These are phyloP conservation scores for Candida tetrigidarum DNA, from an alignment of 1,139 yeast species.

Conservation along the genomic window DNA sequence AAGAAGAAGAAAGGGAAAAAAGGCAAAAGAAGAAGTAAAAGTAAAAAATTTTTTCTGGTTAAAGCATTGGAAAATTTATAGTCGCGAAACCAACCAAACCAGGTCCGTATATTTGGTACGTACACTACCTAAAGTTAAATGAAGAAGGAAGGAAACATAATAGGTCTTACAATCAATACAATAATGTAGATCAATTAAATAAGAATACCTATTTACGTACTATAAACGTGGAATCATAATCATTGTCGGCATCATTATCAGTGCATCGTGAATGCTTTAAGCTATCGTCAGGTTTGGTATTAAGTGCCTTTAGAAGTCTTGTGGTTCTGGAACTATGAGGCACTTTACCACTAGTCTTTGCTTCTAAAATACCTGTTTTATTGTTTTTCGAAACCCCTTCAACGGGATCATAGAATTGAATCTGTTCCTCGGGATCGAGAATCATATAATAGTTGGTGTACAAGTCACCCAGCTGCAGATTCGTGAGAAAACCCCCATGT, in stretches of 20 bases:
- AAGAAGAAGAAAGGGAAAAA: slow-evolving; percentile 21
- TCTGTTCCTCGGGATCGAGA: slow-evolving; percentile 23
- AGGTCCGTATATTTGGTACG: slow-evolving; percentile 5
- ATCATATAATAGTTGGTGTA: slow-evolving; percentile 37
- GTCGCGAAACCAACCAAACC: not conserved
- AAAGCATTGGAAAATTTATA: slow-evolving; percentile 12
- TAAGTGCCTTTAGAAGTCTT: slow-evolving; percentile 5
- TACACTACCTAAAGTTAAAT: no score
- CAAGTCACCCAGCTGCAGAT: slow-evolving; percentile 33
- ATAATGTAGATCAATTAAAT: not conserved
- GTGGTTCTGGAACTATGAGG: slow-evolving; percentile 10
- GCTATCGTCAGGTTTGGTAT: not conserved
- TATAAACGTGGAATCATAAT: slow-evolving; percentile 11
- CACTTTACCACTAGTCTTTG: slow-evolving; percentile 7
- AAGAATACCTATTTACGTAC: slow-evolving; percentile 3
- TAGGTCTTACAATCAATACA: not conserved
- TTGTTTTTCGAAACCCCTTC: slow-evolving; percentile 8
- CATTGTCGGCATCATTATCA: not conserved
- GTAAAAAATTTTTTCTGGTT: slow-evolving; percentile 7
- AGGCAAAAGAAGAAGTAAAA: slow-evolving; percentile 5
- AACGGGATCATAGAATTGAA: slow-evolving; percentile 27
- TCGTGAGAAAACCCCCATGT: slow-evolving; percentile 33
- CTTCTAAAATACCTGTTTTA: slow-evolving; percentile 8
- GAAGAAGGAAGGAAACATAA: no score
- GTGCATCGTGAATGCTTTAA: no score